Evolutionary conservation across 2,329 filamentous ascomycete genomes (phyloP).

Genomic region (Neopestalotiopsis clavispora): DNA sequence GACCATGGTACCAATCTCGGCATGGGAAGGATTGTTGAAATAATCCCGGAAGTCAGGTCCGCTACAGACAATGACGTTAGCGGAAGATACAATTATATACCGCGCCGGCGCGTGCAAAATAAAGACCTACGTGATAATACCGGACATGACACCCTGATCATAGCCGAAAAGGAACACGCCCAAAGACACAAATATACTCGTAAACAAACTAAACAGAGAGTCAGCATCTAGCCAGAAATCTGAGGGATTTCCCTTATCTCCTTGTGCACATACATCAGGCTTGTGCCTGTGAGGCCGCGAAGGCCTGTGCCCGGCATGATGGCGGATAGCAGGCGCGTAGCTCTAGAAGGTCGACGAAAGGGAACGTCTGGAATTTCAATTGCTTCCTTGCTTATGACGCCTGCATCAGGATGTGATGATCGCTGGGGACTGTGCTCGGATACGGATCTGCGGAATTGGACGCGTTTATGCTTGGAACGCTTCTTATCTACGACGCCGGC

Average conservation of each 20-base stretch:
- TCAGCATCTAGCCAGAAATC: conserved; percentile 21
- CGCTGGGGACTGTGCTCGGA: conserved; percentile 40
- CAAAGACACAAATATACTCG: conserved; percentile 86
- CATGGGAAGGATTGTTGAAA: conserved; percentile 85
- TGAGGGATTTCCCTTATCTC: conserved; percentile 6
- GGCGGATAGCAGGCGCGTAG: conserved; percentile 73
- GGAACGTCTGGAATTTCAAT: conserved; percentile 79
- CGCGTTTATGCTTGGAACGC: conserved; percentile 61
- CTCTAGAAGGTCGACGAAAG: conserved; percentile 66
- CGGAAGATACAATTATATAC: neutral
- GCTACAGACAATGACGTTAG: conserved; percentile 48
- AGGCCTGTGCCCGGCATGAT: conserved; percentile 86
- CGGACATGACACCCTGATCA: conserved; percentile 89
- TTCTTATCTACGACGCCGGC: conserved; percentile 53
- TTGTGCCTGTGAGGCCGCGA: conserved; percentile 93
- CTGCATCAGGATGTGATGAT: conserved; percentile 42
- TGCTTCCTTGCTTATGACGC: conserved; percentile 70
- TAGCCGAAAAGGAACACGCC: conserved; percentile 90
- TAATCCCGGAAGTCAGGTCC: conserved; percentile 89
- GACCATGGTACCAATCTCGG: conserved; percentile 95
- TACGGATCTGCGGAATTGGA: conserved; percentile 67
- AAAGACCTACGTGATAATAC: conserved; percentile 64
- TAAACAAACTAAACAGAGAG: conserved; percentile 75
- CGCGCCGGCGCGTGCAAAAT: neutral
- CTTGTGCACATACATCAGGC: conserved; percentile 74